Conservation (phyloP, 306 rosid species). For the Quercus berberidifolia region DNA sequence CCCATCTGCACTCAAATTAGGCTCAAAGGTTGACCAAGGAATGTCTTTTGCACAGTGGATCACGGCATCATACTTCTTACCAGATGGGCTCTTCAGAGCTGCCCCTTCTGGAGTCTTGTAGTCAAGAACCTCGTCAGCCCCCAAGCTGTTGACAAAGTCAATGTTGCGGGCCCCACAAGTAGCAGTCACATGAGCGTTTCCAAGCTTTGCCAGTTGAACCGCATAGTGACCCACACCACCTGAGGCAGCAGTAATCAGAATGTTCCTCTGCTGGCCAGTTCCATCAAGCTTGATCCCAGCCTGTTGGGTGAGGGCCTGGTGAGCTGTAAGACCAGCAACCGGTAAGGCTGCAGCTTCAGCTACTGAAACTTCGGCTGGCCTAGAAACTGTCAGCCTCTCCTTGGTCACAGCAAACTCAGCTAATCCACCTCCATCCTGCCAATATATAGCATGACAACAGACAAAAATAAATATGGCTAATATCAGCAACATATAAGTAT, state of each 20-base stretch:
- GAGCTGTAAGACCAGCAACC: constrained; percentile 72
- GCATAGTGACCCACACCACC: constrained; percentile 89
- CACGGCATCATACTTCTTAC: constrained; percentile 60
- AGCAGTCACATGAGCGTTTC: constrained; percentile 73
- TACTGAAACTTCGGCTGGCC: constrained; percentile 57
- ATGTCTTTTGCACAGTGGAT: constrained; percentile 53
- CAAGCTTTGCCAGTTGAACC: constrained; percentile 79
- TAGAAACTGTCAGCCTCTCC: constrained; percentile 42
- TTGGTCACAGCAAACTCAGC: constrained; percentile 57
- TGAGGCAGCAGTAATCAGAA: constrained; percentile 82
- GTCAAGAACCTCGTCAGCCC: constrained; percentile 81
- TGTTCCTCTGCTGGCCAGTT: constrained; percentile 39
- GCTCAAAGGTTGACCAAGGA: constrained; percentile 75
- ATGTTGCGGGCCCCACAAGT: constrained; percentile 82
- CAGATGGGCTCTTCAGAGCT: constrained; percentile 70
- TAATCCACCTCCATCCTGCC: constrained; percentile 71
- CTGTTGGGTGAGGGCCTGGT: constrained; percentile 48
- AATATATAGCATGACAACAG: not conserved
- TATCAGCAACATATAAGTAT: not conserved
- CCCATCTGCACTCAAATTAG: constrained; percentile 49
- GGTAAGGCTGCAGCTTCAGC: constrained; percentile 63
- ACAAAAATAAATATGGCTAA: not conserved
- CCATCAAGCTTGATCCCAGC: constrained; percentile 56
- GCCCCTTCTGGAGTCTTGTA: constrained; percentile 76
- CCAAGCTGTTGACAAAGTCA: constrained; percentile 55